Evolutionary conservation across 2,329 filamentous ascomycete genomes (phyloP).

Genomic region (Endothia cerciana): DNA sequence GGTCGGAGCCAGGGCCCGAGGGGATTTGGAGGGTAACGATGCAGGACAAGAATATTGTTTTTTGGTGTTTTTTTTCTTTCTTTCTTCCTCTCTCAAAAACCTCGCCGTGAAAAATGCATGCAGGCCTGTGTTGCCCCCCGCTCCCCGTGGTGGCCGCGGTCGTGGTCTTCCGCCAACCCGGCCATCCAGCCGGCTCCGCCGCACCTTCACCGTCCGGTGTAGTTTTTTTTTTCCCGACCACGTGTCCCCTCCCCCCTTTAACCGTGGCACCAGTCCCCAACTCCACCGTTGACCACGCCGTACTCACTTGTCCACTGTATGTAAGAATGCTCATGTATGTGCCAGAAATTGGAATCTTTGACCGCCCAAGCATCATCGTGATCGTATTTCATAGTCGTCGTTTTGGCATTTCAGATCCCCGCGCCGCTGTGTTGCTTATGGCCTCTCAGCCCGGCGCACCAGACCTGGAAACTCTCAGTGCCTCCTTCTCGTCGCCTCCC

Average conservation of each 20-base stretch:
- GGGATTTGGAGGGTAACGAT: neutral
- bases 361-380: slow-evolving; percentile 10
- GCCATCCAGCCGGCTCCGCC: neutral
- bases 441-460: slow-evolving; percentile 17
- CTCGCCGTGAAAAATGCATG: slow-evolving; percentile 21
- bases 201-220: neutral
- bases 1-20: neutral
- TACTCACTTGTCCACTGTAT: neutral
- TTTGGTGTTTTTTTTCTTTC: no score
- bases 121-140: slow-evolving; percentile 16
- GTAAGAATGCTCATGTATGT: slow-evolving; percentile 3
- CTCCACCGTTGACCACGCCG: neutral
- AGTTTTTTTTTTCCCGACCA: neutral
- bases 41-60: no score
- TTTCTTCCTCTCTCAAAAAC: slow-evolving; percentile 9
- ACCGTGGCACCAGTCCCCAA: neutral
- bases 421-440: neutral
- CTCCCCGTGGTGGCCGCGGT: slow-evolving; percentile 2
- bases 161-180: neutral
- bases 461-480: slow-evolving; percentile 31
- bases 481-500: slow-evolving; percentile 52
- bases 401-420: neutral
- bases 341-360: neutral
- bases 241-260: neutral
- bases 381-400: slow-evolving; percentile 23